Evolutionary conservation across 2,329 filamentous ascomycete species (phyloP), one percentile per base, ranked within the genome.

Genomic region (Colletotrichum sp.): DNA sequence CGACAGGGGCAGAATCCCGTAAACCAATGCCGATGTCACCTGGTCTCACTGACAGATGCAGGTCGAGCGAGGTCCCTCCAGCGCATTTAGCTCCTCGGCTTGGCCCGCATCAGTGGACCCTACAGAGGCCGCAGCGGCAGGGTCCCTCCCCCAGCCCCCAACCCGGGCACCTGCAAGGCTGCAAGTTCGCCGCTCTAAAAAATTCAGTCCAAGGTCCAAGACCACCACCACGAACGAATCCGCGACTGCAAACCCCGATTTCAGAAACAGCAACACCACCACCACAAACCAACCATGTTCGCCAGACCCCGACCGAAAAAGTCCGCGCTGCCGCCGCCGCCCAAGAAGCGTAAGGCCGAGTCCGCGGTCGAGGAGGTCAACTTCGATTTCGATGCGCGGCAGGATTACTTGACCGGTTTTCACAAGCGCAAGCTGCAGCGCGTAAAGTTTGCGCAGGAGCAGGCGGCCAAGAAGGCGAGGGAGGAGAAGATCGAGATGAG

Each of bases 381-480:
- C 69, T 99, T 99, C 86, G 96, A 99, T 86, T 87, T 90, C 77
- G 89, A 90, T 77, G 95, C 95, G 62, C 93, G 97, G 78, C 88
- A 94, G 78, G 96, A 99, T 82, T 99, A 95, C 83, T 89, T 99
- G 74, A 98, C 96, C 0, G 97, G 97, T 4, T 99, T 99, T 86
- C 96, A 96, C 88, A 99, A 99, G 89, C 94, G 97, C 85, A 99
- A 98, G 85, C 87, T 95, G 69, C 94, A 95, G 84, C 91, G 97
- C 49, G 92, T 93, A 79, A 98, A 98, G 87, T 89, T 93, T 84
- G 96, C 96, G 3, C 94, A 97, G 82, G 95, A 97, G 79, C 89
- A 94, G 80, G 95, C 95, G 5, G 93, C 92, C 62, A 94, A 95
- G 85, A 93, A 91, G 82, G 95, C 93, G 64, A 92, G 93, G 66